Conservation (phyloP, 2,329 filamentous ascomycete species). For the Penicillium hesseltinei region DNA sequence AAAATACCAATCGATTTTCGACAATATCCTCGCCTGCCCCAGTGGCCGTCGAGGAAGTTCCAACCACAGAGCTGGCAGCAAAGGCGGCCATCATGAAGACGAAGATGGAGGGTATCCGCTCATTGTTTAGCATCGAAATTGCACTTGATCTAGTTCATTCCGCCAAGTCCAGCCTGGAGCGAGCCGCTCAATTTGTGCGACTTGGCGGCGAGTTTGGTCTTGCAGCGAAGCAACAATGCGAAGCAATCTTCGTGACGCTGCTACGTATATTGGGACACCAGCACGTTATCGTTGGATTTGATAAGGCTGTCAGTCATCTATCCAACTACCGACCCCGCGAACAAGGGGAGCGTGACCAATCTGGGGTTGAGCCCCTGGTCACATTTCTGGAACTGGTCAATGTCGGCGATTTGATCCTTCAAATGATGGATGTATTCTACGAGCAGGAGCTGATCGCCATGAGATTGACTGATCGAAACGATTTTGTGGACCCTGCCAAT, state of each 20-base stretch:
- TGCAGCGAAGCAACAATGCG: constrained; percentile 83
- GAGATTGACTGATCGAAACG: constrained; percentile 83
- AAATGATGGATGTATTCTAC: constrained; percentile 99
- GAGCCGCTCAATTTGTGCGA: constrained; percentile 76
- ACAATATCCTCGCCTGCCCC: constrained; percentile 37
- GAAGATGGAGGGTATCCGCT: constrained; percentile 88
- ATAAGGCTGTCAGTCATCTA: constrained; percentile 86
- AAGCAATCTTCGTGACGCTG: constrained; percentile 80
- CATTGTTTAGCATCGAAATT: constrained; percentile 93
- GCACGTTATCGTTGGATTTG: constrained; percentile 90
- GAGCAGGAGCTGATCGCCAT: constrained; percentile 85
- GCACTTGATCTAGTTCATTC: constrained; percentile 84
- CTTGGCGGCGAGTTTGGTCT: constrained; percentile 77
- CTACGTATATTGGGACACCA: constrained; percentile 79
- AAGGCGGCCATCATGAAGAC: constrained; percentile 98
- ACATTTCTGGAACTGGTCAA: constrained; percentile 98
- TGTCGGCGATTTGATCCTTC: constrained; percentile 93
- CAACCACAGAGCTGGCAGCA: constrained; percentile 86
- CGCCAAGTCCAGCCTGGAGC: constrained; percentile 83
- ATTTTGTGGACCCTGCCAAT: constrained; percentile 87
- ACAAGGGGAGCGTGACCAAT: constrained; percentile 59
- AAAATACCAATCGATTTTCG: constrained; percentile 39
- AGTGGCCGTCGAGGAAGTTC: constrained; percentile 60
- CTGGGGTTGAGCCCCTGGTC: constrained; percentile 83
- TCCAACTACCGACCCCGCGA: constrained; percentile 88